These are phyloP conservation scores for Boletellus emodensis DNA, from an alignment of 768 basidiomycete genomes.

Conservation along the genomic window DNA sequence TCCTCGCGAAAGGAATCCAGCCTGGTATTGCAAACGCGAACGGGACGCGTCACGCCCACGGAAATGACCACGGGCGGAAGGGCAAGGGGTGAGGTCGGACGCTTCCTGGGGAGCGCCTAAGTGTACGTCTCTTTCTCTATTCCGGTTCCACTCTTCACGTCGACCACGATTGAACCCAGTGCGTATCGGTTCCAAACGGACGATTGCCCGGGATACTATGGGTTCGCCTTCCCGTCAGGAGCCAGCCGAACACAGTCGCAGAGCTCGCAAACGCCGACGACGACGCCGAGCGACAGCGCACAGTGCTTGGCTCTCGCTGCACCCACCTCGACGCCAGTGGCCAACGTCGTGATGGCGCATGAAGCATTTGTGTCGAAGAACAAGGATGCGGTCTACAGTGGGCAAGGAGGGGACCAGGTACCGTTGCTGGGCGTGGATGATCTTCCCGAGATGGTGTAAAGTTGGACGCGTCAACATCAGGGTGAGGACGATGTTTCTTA, in stretches of 20 bases:
- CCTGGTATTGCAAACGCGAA: no score
- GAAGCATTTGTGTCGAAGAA: not conserved
- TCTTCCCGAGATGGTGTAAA: slow-evolving; percentile 18
- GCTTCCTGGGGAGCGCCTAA: slow-evolving; percentile 32
- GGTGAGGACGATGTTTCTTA: not conserved
- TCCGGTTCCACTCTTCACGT: not conserved
- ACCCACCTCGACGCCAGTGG: slow-evolving; percentile 29
- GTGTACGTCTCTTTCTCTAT: slow-evolving; percentile 17
- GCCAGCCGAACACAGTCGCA: slow-evolving; percentile 26
- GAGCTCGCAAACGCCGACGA: slow-evolving; percentile 25
- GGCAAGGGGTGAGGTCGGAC: no score
- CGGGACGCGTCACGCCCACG: no score
- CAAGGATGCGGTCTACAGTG: slow-evolving; percentile 16
- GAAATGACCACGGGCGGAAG: no score
- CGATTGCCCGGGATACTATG: slow-evolving; percentile 29
- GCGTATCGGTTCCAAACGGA: slow-evolving; percentile 32
- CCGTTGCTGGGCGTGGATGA: slow-evolving; percentile 13
- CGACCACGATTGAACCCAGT: slow-evolving; percentile 2
- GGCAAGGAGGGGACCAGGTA: slow-evolving; percentile 2
- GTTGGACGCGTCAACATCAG: slow-evolving; percentile 12
- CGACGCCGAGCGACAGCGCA: slow-evolving; percentile 25
- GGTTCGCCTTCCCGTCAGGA: slow-evolving; percentile 29
- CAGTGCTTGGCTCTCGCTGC: slow-evolving; percentile 23
- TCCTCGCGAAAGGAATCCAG: no score
- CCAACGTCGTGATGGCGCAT: slow-evolving; percentile 14